phyloP scores from a whole-genome alignment of 2,329 filamentous ascomycete species.

The Coleophoma cylindrospora region DNA sequence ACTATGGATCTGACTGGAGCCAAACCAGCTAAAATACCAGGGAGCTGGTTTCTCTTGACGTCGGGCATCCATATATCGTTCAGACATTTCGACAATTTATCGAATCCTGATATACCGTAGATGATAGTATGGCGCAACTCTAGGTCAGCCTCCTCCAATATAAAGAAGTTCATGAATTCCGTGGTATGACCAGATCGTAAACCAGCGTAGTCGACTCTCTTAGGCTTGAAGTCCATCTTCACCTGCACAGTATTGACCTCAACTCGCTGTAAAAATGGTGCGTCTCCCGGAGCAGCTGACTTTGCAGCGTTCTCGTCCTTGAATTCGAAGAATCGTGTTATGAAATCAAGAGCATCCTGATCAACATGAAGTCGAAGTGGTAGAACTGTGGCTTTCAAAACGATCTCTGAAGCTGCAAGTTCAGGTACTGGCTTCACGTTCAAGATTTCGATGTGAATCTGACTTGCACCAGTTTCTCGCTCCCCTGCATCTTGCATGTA shows the following conservation, averaged over 20 bases:
- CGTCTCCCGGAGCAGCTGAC: conserved; percentile 59
- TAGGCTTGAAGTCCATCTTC: conserved; percentile 94
- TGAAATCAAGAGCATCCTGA: conserved; percentile 94
- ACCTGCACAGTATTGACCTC: conserved; percentile 82
- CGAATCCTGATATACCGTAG: conserved; percentile 87
- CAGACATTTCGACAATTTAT: conserved; percentile 80
- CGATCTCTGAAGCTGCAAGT: conserved; percentile 83
- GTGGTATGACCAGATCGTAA: conserved; percentile 90
- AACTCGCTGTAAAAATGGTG: conserved; percentile 83
- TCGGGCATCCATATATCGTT: conserved; percentile 98
- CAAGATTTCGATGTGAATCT: conserved; percentile 84
- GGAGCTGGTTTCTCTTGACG: conserved; percentile 83
- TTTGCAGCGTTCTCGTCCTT: conserved; percentile 66
- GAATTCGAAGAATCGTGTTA: conserved; percentile 97
- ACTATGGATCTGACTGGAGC: conserved; percentile 87
- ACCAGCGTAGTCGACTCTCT: conserved; percentile 92
- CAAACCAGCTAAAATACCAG: conserved; percentile 80
- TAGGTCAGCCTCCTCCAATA: conserved; percentile 84
- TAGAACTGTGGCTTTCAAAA: conserved; percentile 72
- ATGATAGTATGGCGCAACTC: conserved; percentile 84
- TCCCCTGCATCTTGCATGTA: conserved; percentile 86
- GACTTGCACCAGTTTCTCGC: conserved; percentile 78
- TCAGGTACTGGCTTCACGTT: conserved; percentile 83
- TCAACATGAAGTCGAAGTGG: conserved; percentile 91
- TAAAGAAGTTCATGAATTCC: conserved; percentile 98